These are phyloP conservation scores for Acacia pycnantha DNA, from an alignment of 331 rosid species.

Conservation along the genomic window DNA sequence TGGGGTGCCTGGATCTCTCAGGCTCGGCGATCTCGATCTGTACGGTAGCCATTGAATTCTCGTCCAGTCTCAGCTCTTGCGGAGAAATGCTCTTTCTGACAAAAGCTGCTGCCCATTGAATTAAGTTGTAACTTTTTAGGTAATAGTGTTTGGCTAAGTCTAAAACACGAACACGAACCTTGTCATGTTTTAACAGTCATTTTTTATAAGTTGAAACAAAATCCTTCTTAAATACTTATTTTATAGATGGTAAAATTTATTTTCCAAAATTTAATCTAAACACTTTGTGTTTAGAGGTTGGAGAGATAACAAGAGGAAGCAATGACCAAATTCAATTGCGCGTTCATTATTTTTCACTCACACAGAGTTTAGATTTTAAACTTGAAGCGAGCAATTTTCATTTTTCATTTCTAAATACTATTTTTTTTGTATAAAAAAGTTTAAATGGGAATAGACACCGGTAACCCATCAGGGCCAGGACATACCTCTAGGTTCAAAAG, in stretches of 20 bases:
- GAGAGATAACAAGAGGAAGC: not conserved
- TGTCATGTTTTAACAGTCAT: too few species aligned
- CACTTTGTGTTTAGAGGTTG: not conserved
- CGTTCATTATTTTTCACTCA: not conserved
- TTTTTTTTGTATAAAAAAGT: too few species aligned
- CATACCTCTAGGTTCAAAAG: too few species aligned
- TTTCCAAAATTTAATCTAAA: too few species aligned
- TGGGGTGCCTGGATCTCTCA: conserved; percentile 52
- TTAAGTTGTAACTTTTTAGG: not conserved
- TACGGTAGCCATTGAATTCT: conserved; percentile 26
- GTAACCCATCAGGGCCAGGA: too few species aligned
- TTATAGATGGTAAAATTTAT: too few species aligned
- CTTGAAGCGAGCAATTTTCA: not conserved
- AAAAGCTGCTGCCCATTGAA: not conserved
- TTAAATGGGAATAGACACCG: too few species aligned
- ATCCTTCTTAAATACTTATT: too few species aligned
- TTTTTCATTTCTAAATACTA: not conserved
- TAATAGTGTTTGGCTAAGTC: too few species aligned
- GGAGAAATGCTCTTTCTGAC: conserved; percentile 6
- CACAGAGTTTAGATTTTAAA: not conserved
- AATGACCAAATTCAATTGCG: not conserved
- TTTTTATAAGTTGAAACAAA: too few species aligned
- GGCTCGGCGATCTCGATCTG: conserved; percentile 15
- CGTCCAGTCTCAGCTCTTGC: not conserved
- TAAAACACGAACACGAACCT: too few species aligned